These are phyloP conservation scores for Xenoacremonium recifei DNA, from an alignment of 2,329 filamentous ascomycete species.

Conservation along the genomic window DNA sequence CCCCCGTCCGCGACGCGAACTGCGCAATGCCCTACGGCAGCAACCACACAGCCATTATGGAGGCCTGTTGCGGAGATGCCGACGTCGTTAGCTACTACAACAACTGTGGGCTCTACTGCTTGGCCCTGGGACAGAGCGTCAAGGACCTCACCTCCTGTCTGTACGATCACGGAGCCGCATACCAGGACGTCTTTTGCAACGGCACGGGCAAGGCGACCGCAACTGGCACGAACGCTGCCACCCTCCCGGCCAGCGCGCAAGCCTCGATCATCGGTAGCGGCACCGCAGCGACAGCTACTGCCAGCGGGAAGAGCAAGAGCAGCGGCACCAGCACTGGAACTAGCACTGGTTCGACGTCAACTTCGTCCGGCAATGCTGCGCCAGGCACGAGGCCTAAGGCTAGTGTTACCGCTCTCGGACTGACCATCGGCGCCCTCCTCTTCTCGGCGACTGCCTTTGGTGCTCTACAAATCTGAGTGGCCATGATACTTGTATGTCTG, in stretches of 20 bases:
- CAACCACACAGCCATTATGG: slow-evolving; percentile 42
- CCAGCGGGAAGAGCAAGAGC: slow-evolving; percentile 6
- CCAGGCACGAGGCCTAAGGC: slow-evolving; percentile 19
- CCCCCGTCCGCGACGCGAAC: slow-evolving; percentile 42
- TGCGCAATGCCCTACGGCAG: slow-evolving; percentile 41
- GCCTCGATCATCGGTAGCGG: slow-evolving; percentile 30
- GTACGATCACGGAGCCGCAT: slow-evolving; percentile 33
- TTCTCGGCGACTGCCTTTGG: slow-evolving; percentile 31
- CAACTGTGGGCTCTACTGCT: slow-evolving; percentile 51
- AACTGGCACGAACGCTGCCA: slow-evolving; percentile 21
- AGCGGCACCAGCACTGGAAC: slow-evolving; percentile 8
- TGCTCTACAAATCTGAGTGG: slow-evolving; percentile 25
- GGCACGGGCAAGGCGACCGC: slow-evolving; percentile 40
- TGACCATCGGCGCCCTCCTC: slow-evolving; percentile 35
- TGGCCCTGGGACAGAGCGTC: slow-evolving; percentile 30
- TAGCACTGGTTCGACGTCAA: slow-evolving; percentile 14
- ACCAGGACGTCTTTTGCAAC: slow-evolving; percentile 43
- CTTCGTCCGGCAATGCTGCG: slow-evolving; percentile 19
- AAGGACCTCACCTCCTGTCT: slow-evolving; percentile 36
- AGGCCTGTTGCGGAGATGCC: slow-evolving; percentile 44
- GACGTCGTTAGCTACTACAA: slow-evolving; percentile 44
- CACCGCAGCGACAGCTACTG: slow-evolving; percentile 6
- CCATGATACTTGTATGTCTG: no score
- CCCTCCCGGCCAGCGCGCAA: slow-evolving; percentile 27
- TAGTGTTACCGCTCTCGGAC: slow-evolving; percentile 29